Base-by-base conservation (phyloP, 1,284 basidiomycete genomes). In the Cryptococcus wingfieldii region DNA sequence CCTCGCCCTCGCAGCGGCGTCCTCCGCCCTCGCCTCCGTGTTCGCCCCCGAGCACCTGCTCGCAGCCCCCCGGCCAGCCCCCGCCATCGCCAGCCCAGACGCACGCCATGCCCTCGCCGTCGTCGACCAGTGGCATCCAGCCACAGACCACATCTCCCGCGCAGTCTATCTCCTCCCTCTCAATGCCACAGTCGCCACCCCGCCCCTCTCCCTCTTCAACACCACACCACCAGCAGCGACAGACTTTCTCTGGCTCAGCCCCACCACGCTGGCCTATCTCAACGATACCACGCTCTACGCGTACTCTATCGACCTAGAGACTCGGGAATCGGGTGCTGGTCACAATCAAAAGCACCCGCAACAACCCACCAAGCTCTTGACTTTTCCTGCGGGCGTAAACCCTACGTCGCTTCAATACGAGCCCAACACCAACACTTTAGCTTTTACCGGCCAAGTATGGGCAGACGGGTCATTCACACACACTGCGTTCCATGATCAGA, bases 361-460 rank as follows among this genome's bases (percentile, higher is more conserved):
- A 49, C 57, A 14, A 27, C 47, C n/a, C 59, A 64, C 47, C 45
- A 25, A 27, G 45, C 19, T 73, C 8, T 58, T 73, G n/a, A 56
- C 63, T 19, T 69, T 71, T 47, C 71, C 72, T 14, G 74, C 86
- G 49, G 80, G 83, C 7, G 79, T 84, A 5, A 77, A 66, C 23
- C 68, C 79, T 19, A 70, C 78, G 9, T 87, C 87, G 72, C 88
- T 92, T 77, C 82, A 82, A 57, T 90, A 84, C 74, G 81, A 75
- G 19, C 37, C 51, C 0, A 47, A 57, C 4, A 64, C 60, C n/a
- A 60, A 53, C n/a, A 58, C 66, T 43, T 60, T 76, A 38, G 71
- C 63, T 6, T 92, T 92, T 77, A 87, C 86, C 0, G 88, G 87
- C 25, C 82, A 83, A 54, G 88, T 92, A 2, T 86, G 89, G 70